Evolutionary conservation across 2,329 filamentous ascomycete genomes (phyloP), one percentile per base, ranked within the genome.

Genomic region (Fusarium sp.): DNA sequence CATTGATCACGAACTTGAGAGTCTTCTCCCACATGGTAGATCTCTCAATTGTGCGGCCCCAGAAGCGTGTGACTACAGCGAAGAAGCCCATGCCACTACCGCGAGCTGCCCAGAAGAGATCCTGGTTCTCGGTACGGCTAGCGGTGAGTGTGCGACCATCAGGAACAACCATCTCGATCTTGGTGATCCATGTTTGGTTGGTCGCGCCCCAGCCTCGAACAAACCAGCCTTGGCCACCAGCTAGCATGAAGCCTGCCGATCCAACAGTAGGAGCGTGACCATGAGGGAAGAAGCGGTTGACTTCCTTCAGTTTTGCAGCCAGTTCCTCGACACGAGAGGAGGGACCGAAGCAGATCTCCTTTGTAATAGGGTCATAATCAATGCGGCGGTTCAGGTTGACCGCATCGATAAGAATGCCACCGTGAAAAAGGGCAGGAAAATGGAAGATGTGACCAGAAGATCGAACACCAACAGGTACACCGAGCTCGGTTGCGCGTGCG

Each of bases 221-320:
- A 5, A 68, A 68, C 38, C 52, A 68, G 30, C 65, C 65, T n/a
- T 68, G 65, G 6, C 65, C 60, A 15, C 65, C 65, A 7, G 65
- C 65, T n/a, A 68, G 54, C 40, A 64, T 49, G 35, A 68, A 68
- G 19, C 65, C 65, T n/a, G 60, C 65, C 13, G 52, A 42, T 6
- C 46, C 65, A 21, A 68, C 65, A 21, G 52, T 50, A 11, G 50
- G 65, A 6, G 65, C 54, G 3, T 68, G 65, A 19, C 65, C 65
- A 23, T 47, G 42, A 1, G 65, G 65, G n/a, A 68, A 68, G 46
- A 68, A 68, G 16, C 65, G 62, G 25, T 46, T 40, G 5, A 46
- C 37, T 25, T 40, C 37, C 15, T 37, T 42, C 9, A 64, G 52
- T 18, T 40, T 56, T 10, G 35, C 60, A n/a, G 60, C 53, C 7